These are phyloP conservation scores for Vachellia pachyceras DNA, from an alignment of 306 rosid species.

Conservation along the genomic window DNA sequence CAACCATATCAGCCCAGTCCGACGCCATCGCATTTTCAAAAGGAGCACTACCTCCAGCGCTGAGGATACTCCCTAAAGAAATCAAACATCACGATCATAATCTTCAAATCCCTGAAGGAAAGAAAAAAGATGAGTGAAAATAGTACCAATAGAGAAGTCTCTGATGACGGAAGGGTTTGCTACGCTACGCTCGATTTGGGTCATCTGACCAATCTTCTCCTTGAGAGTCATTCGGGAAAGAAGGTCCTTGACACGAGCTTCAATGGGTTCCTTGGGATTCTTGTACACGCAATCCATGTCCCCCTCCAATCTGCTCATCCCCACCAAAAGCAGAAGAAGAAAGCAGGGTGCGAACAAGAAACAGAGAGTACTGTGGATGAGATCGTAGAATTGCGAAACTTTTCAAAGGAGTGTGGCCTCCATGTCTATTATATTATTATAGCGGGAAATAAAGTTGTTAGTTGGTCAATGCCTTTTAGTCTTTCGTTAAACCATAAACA, in stretches of 20 bases:
- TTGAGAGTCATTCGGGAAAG: constrained; percentile 80
- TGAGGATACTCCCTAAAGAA: constrained; percentile 71
- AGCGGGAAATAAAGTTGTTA: neutral
- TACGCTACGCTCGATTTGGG: constrained; percentile 76
- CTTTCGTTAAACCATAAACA: no score
- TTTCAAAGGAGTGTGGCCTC: neutral
- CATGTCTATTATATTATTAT: neutral
- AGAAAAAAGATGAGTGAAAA: no score
- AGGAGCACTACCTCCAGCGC: constrained; percentile 74
- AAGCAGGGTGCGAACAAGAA: neutral
- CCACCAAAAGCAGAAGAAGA: neutral
- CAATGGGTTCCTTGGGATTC: constrained; percentile 50
- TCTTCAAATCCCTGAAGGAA: neutral
- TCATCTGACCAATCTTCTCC: constrained; percentile 84
- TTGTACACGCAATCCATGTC: constrained; percentile 52
- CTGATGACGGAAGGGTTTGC: constrained; percentile 58
- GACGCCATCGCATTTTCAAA: constrained; percentile 64
- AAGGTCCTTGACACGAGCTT: constrained; percentile 80
- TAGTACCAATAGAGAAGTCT: constrained; percentile 62
- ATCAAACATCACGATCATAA: constrained; percentile 5
- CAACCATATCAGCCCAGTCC: constrained; percentile 93
- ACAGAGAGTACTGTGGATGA: neutral
- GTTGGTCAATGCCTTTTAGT: neutral
- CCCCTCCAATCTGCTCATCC: constrained; percentile 14
- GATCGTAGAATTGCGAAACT: neutral